Evolutionary conservation across 2,329 filamentous ascomycete species (phyloP).

Genomic region (Alternaria hordeiaustralica): DNA sequence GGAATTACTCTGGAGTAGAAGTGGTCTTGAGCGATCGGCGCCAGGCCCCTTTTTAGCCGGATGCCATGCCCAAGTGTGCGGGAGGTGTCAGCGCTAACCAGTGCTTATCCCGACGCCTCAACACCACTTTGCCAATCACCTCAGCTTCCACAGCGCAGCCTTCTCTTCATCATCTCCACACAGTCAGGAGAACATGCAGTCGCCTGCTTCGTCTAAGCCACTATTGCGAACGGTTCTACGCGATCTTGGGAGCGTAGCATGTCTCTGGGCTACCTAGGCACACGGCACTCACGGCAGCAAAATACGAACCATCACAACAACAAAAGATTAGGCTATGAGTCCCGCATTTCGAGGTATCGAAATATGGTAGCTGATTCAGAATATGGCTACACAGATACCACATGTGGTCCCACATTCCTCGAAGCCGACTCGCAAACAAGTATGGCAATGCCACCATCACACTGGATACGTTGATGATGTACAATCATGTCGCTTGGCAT

Average conservation of each 20-base stretch:
- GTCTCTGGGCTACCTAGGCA: neutral
- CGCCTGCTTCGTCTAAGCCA: neutral
- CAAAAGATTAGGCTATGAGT: neutral
- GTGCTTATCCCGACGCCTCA: constrained; percentile 6
- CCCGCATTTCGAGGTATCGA: neutral
- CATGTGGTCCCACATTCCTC: neutral
- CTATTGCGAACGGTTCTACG: neutral
- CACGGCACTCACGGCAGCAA: neutral
- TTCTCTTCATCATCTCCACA: neutral
- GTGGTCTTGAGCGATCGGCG: neutral
- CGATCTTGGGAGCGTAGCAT: neutral
- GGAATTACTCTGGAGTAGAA: neutral
- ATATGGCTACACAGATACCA: neutral
- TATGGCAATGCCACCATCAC: neutral
- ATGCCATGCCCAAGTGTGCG: neutral
- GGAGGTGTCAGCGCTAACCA: neutral
- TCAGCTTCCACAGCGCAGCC: neutral
- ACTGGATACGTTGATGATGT: neutral
- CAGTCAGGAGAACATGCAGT: neutral
- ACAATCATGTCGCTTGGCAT: neutral
- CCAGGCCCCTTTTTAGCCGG: constrained; percentile 3
- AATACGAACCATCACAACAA: neutral
- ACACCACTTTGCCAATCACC: neutral
- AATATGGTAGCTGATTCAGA: neutral
- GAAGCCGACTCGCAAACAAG: neutral